These are phyloP conservation scores for Pichia manshurica DNA, from an alignment of 805 yeast genomes.

Conservation along the genomic window DNA sequence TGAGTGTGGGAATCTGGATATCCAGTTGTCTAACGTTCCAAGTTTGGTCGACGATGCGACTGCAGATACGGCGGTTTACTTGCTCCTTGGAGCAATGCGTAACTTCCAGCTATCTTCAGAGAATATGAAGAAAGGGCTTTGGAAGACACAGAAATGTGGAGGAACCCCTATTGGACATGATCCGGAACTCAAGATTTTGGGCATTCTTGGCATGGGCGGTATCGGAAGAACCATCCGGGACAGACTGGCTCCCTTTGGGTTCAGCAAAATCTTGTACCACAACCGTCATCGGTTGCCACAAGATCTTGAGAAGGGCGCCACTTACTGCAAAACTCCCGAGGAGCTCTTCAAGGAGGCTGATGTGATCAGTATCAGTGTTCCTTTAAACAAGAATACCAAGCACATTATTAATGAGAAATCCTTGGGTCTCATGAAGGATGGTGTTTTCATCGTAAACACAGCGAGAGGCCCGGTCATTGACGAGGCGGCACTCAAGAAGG, in stretches of 20 bases:
- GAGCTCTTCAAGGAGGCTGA: slow-evolving; percentile 61
- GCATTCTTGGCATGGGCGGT: slow-evolving; percentile 85
- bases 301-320: slow-evolving; percentile 64
- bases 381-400: slow-evolving; percentile 64
- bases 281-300: slow-evolving; percentile 56
- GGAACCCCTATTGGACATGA: slow-evolving; percentile 66
- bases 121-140: slow-evolving; percentile 50
- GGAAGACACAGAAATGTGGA: slow-evolving; percentile 46
- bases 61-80: slow-evolving; percentile 50
- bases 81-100: slow-evolving; percentile 47
- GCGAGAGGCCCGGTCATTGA: slow-evolving; percentile 85
- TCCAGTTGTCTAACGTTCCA: slow-evolving; percentile 50
- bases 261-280: slow-evolving; percentile 62
- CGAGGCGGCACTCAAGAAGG: slow-evolving; percentile 51
- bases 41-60: slow-evolving; percentile 49
- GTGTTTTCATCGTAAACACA: slow-evolving; percentile 73
- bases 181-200: slow-evolving; percentile 71
- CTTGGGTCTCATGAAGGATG: slow-evolving; percentile 67
- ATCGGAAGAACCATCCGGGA: slow-evolving; percentile 78
- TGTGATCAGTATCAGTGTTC: slow-evolving; percentile 68
- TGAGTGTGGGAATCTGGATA: slow-evolving; percentile 35
- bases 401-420: slow-evolving; percentile 61
- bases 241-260: slow-evolving; percentile 72
- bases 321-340: slow-evolving; percentile 60
- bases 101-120: slow-evolving; percentile 58